These are phyloP conservation scores for Dryadomyces sulphureus DNA, from an alignment of 2,329 filamentous ascomycete species.

Conservation along the genomic window DNA sequence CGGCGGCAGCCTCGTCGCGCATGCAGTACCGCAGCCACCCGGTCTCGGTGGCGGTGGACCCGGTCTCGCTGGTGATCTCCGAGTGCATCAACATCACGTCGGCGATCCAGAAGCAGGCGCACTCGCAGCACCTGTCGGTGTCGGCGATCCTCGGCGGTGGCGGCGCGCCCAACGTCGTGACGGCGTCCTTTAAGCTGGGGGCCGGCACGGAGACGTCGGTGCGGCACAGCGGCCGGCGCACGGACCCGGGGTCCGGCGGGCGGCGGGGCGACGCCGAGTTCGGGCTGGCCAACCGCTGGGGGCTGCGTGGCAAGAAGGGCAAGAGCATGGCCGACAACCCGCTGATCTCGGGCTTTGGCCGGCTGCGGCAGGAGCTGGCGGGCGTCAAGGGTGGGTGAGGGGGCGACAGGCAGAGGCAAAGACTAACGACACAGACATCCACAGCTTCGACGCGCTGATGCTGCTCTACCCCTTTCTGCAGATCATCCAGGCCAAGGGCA, in stretches of 20 bases:
- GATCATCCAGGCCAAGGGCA: conserved; percentile 91
- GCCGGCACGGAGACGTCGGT: background rate
- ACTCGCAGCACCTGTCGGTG: conserved; percentile 91
- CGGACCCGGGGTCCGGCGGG: background rate
- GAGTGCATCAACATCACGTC: conserved; percentile 98
- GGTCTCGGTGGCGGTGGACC: conserved; percentile 73
- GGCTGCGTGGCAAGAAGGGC: conserved; percentile 82
- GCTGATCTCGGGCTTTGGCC: conserved; percentile 86
- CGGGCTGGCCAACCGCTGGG: conserved; percentile 72
- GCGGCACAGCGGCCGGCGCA: conserved; percentile 3
- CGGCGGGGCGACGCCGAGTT: conserved; percentile 22
- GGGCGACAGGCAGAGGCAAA: background rate
- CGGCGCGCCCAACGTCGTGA: conserved; percentile 37
- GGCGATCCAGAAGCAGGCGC: conserved; percentile 92
- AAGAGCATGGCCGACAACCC: conserved; percentile 97
- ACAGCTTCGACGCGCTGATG: conserved; percentile 73
- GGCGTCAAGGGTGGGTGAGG: conserved; percentile 53
- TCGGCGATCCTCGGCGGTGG: conserved; percentile 90
- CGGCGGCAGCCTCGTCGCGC: conserved; percentile 20
- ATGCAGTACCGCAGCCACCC: conserved; percentile 47
- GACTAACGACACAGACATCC: conserved; percentile 50
- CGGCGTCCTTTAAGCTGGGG: conserved; percentile 14
- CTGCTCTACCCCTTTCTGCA: conserved; percentile 89
- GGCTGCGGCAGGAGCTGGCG: conserved; percentile 74
- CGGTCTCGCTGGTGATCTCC: conserved; percentile 85